phyloP scores from a whole-genome alignment of 441 rosid genomes.

The Euphorbia celastroides region DNA sequence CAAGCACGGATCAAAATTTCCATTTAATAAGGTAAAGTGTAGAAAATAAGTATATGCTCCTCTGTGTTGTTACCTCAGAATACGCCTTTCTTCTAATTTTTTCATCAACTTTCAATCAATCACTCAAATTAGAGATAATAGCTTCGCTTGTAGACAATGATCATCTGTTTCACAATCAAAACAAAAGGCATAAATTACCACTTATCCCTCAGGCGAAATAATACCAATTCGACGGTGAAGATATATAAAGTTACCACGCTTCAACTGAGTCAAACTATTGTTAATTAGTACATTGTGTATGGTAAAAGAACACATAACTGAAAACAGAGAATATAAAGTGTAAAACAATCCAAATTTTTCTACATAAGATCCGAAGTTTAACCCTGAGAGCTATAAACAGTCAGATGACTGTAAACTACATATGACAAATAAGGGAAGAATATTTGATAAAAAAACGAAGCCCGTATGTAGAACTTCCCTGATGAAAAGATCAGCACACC shows the following conservation, averaged over 20 bases:
- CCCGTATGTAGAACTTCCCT: too few relatives aligned
- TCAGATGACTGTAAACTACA: not conserved
- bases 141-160: not conserved
- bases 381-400: not conserved
- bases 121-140: too few relatives aligned
- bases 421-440: not conserved
- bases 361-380: not conserved
- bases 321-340: too few relatives aligned
- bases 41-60: conserved; percentile 17
- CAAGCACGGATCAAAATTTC: not conserved
- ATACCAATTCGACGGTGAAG: not conserved
- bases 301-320: too few relatives aligned
- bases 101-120: too few relatives aligned
- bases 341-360: not conserved
- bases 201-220: not conserved
- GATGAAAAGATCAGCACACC: not conserved
- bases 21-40: not conserved
- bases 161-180: not conserved
- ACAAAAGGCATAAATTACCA: not conserved
- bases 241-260: too few relatives aligned
- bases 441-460: not conserved
- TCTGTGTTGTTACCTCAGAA: conserved; percentile 13
- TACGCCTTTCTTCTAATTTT: conserved; percentile 12
- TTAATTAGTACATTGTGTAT: too few relatives aligned
- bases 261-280: too few relatives aligned